Percentiles rank a stretch among this genome's conserved stretches.
phyloP scores from a whole-genome alignment of 2,329 filamentous ascomycete species.

The Penicillium griseofulvum region DNA sequence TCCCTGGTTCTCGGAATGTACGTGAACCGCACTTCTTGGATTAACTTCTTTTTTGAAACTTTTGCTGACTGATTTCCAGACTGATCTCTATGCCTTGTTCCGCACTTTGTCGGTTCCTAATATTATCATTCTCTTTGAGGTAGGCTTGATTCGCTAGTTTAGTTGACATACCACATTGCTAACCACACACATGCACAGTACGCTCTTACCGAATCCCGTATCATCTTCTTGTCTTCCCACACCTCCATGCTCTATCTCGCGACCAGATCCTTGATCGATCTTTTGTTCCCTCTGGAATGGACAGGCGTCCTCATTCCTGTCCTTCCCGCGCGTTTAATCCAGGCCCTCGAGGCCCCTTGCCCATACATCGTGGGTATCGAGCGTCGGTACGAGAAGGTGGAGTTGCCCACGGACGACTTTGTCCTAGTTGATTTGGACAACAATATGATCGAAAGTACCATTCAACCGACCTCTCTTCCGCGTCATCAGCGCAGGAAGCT shows the following conservation, averaged over 20 bases:
- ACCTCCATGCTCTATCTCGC: constrained; percentile 94
- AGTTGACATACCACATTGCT: neutral
- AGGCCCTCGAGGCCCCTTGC: constrained; percentile 89
- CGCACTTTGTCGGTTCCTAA: constrained; percentile 86
- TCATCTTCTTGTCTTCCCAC: constrained; percentile 93
- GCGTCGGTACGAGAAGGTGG: constrained; percentile 65
- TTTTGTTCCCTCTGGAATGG: constrained; percentile 91
- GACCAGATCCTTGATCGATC: constrained; percentile 77
- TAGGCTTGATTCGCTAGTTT: constrained; percentile 15
- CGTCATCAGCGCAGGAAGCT: constrained; percentile 89
- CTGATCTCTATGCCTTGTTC: constrained; percentile 91
- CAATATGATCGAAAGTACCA: constrained; percentile 82
- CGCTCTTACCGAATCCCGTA: constrained; percentile 85
- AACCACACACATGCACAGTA: constrained; percentile 52
- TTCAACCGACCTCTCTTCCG: constrained; percentile 73
- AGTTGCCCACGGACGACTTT: constrained; percentile 88
- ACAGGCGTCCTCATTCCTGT: constrained; percentile 91
- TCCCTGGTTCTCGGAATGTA: constrained; percentile 79
- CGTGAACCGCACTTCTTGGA: constrained; percentile 10
- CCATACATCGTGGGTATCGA: constrained; percentile 97
- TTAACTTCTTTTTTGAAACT: constrained; percentile 3
- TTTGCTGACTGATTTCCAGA: constrained; percentile 38
- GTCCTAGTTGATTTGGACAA: constrained; percentile 91
- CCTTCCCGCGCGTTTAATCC: constrained; percentile 80
- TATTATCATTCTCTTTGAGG: constrained; percentile 84